Conservation (phyloP, 257 asterid species). For the Salvia miltiorrhiza region DNA sequence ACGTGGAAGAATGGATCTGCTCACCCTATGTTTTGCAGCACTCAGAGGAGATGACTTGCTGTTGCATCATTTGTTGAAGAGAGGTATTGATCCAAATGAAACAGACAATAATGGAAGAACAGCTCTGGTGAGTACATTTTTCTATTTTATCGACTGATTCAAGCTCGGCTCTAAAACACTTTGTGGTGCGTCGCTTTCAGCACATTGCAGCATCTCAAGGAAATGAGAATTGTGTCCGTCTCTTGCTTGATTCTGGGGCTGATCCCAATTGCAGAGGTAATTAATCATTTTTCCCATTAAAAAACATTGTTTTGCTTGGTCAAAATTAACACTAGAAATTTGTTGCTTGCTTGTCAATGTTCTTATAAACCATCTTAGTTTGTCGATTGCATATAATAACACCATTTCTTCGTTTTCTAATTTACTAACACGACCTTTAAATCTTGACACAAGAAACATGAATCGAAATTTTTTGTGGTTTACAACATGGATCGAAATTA, state of each 20-base stretch:
- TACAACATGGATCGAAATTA: no score
- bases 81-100: slow-evolving; percentile 92
- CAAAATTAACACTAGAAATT: no score
- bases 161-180: not conserved
- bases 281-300: not conserved
- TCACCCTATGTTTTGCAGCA: slow-evolving; percentile 84
- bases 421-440: no score
- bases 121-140: slow-evolving; percentile 47
- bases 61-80: slow-evolving; percentile 75
- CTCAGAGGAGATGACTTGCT: slow-evolving; percentile 84
- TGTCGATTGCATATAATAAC: no score
- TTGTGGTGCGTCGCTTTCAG: slow-evolving; percentile 33
- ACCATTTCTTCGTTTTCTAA: no score
- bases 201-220: slow-evolving; percentile 88
- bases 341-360: no score
- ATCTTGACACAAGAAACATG: no score
- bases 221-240: slow-evolving; percentile 57
- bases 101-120: slow-evolving; percentile 71
- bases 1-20: slow-evolving; percentile 86
- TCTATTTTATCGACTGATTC: not conserved
- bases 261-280: slow-evolving; percentile 77
- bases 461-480: no score
- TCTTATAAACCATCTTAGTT: no score
- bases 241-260: slow-evolving; percentile 79
- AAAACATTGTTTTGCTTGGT: no score